Percentiles rank a stretch among this genome's conserved stretches.
phyloP scores from a whole-genome alignment of 306 rosid genomes.

The Cyamopsis tetragonoloba region DNA sequence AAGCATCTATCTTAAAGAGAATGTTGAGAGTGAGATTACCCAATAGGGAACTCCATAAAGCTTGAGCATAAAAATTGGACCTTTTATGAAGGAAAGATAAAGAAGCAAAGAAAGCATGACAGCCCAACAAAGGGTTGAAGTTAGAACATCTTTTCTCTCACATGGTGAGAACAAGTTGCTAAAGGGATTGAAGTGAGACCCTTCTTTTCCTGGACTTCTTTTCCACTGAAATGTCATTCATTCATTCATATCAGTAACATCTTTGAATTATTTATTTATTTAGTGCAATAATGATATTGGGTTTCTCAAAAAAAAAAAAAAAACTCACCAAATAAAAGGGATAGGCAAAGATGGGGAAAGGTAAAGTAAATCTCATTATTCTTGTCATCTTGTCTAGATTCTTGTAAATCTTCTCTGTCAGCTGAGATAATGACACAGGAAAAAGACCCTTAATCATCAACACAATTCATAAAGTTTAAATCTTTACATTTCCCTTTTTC shows the following conservation, averaged over 20 bases:
- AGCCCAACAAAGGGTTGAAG: conserved; percentile 74
- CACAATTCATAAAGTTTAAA: no score
- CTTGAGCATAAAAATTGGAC: conserved; percentile 53
- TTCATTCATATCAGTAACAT: conserved; percentile 4
- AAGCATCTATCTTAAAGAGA: no score
- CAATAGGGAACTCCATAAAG: conserved; percentile 77
- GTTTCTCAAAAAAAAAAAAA: not conserved
- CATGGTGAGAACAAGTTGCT: conserved; percentile 60
- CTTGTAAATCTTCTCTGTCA: conserved; percentile 70
- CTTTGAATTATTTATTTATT: not conserved
- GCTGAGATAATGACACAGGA: conserved; percentile 36
- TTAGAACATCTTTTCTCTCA: conserved; percentile 61
- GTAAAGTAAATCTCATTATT: conserved; percentile 63
- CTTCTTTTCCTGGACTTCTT: conserved; percentile 92
- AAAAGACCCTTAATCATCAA: not conserved
- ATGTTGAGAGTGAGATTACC: conserved; percentile 42
- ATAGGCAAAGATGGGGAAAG: conserved; percentile 82
- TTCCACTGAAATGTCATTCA: conserved; percentile 54
- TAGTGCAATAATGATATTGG: not conserved
- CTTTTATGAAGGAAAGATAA: conserved; percentile 40
- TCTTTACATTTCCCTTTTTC: not conserved
- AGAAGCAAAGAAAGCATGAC: conserved; percentile 51
- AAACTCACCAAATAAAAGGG: conserved; percentile 81
- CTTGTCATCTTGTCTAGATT: conserved; percentile 44
- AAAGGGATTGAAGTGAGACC: conserved; percentile 86